Conservation (phyloP, 805 yeast genomes). For the Yueomyces sp. region DNA sequence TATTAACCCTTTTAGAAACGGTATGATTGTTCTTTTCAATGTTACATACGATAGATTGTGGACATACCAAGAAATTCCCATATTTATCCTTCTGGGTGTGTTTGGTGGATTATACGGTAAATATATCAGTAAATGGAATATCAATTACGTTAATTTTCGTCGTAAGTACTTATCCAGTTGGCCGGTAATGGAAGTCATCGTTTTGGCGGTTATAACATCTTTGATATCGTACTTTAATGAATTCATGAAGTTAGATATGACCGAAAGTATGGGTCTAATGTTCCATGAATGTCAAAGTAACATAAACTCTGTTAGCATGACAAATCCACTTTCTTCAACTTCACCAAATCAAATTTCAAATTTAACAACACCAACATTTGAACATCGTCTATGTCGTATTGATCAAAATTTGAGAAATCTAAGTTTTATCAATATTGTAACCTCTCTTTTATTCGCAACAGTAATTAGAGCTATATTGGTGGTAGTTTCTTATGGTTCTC, state of each 20-base stretch:
- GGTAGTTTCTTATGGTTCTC: slow-evolving; percentile 78
- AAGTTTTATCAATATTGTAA: slow-evolving; percentile 26
- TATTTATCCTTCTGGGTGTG: slow-evolving; percentile 64
- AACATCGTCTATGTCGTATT: slow-evolving; percentile 29
- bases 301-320: background rate
- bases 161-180: slow-evolving; percentile 40
- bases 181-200: slow-evolving; percentile 53
- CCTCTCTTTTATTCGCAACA: slow-evolving; percentile 58
- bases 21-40: slow-evolving; percentile 85
- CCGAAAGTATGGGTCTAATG: slow-evolving; percentile 81
- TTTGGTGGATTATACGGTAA: slow-evolving; percentile 92
- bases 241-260: slow-evolving; percentile 79
- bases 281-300: slow-evolving; percentile 65
- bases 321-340: slow-evolving; percentile 6
- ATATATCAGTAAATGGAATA: slow-evolving; percentile 58
- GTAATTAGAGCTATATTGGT: slow-evolving; percentile 56
- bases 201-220: slow-evolving; percentile 58
- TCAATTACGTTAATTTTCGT: slow-evolving; percentile 64
- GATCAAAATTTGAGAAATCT: slow-evolving; percentile 19
- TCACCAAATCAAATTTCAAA: background rate
- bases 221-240: slow-evolving; percentile 71
- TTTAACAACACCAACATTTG: slow-evolving; percentile 12
- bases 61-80: slow-evolving; percentile 76
- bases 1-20: slow-evolving; percentile 86
- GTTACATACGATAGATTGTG: slow-evolving; percentile 80